These are phyloP conservation scores for Blastobotrys serpentis DNA, from an alignment of 1,139 yeast genomes.

Conservation along the genomic window DNA sequence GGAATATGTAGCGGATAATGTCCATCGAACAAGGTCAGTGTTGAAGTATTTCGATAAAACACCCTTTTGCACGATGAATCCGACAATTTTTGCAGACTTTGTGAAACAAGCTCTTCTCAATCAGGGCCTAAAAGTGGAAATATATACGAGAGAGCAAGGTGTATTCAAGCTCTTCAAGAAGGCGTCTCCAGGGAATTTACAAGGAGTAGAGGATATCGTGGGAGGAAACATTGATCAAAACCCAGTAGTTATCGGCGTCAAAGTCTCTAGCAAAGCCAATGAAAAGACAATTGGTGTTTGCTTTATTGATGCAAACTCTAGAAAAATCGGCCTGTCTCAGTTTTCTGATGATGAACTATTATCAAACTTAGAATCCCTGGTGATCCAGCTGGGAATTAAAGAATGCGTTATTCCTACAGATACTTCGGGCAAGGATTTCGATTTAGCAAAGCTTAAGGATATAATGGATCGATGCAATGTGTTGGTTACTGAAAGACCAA, in stretches of 20 bases:
- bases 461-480: constrained; percentile 71
- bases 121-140: constrained; percentile 72
- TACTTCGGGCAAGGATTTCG: constrained; percentile 39
- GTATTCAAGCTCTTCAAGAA: constrained; percentile 56
- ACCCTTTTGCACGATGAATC: constrained; percentile 73
- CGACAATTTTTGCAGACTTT: constrained; percentile 66
- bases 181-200: constrained; percentile 91
- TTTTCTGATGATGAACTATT: constrained; percentile 84
- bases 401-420: constrained; percentile 61
- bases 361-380: constrained; percentile 78
- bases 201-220: constrained; percentile 73
- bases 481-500: constrained; percentile 60
- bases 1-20: constrained; percentile 70
- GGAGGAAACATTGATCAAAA: constrained; percentile 50
- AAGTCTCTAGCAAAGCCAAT: constrained; percentile 46
- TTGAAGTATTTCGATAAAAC: constrained; percentile 53
- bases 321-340: constrained; percentile 69
- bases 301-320: constrained; percentile 70
- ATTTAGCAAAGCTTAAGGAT: constrained; percentile 46
- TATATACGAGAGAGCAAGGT: constrained; percentile 47
- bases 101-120: constrained; percentile 67
- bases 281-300: constrained; percentile 71
- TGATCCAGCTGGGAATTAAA: constrained; percentile 85
- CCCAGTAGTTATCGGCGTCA: constrained; percentile 76
- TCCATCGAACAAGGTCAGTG: constrained; percentile 80